A percentile compares a stretch with the other conserved stretches of the same genome.
phyloP scores from a whole-genome alignment of 371 early-diverging fungal genomes.

The Fennellomyces sp. region DNA sequence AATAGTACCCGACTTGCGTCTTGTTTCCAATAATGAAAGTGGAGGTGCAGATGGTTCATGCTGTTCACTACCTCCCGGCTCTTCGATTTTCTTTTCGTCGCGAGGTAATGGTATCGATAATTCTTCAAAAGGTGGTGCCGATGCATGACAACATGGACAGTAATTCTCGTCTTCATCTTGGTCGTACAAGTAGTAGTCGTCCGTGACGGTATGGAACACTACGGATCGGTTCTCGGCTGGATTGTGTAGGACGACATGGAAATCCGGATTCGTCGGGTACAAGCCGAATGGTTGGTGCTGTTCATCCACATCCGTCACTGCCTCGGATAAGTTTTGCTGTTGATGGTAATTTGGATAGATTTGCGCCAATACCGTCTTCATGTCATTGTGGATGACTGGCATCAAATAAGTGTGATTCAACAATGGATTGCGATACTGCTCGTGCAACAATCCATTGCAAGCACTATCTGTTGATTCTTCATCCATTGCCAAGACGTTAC shows the following conservation, averaged over 20 bases:
- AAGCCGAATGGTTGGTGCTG: slow-evolving; percentile 1
- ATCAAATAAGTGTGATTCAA: slow-evolving; percentile 39
- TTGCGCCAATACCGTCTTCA: slow-evolving; percentile 50
- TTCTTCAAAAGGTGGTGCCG: not conserved
- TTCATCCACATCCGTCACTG: no score
- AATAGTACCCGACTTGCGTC: not conserved
- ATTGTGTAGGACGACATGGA: not conserved
- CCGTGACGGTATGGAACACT: slow-evolving; percentile 2
- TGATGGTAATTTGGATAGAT: slow-evolving; percentile 35
- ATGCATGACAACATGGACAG: not conserved
- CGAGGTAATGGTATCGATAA: not conserved
- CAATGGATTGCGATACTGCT: slow-evolving; percentile 56
- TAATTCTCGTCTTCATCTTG: not conserved
- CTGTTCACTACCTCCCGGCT: not conserved
- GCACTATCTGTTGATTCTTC: not conserved
- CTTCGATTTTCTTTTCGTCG: not conserved
- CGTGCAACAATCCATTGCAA: slow-evolving; percentile 5
- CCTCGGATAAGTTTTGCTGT: no score
- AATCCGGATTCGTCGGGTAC: slow-evolving; percentile 2
- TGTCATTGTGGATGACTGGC: slow-evolving; percentile 56
- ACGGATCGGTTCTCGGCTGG: slow-evolving; percentile 7
- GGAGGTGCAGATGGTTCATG: slow-evolving; percentile 5
- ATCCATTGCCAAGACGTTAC: slow-evolving; percentile 5
- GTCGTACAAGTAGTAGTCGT: not conserved
- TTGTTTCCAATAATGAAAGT: not conserved